Base-by-base conservation (phyloP, 345 rosid species). In the Punica granatum region DNA sequence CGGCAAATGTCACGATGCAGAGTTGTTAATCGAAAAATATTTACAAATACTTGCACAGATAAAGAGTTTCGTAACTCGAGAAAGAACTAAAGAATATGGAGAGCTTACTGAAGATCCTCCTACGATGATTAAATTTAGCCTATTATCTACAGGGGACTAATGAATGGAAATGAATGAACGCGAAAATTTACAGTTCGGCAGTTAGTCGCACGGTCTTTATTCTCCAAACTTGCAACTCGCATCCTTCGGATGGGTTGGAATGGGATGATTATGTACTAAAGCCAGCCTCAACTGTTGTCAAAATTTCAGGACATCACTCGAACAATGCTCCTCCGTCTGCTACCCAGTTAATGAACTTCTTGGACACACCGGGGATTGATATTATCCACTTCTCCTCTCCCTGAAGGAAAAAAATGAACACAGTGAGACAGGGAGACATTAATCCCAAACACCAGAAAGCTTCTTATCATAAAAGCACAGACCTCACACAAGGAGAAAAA, bases 321-420 rank as follows among this genome's bases (percentile, higher is more conserved):
- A 65, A 76, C 53, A 77, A 72, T 70, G 75, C 63, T 58, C 77
- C 90, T 46, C 90, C 97, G 21, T 85, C 68, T 34, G 71, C 65
- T 39, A 60, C 51, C 64, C 64, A 59, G 8, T 7, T 1, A 11
- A 42, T 32, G 21, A 59, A 69, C 34, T 60, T n/a, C 0, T 16
- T 6, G 19, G 64, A 6, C 12, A 26, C 31, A 41, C n/a, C n/a
- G 23, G 25, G 21, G 2, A 26, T 21, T 23, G 42, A 25, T 19
- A 25, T 19, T 31, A 21, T 37, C 25, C n/a, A n/a, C n/a, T 19
- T 31, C 59, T 46, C 58, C 11, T 31, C 69, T 15, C 16, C 37
- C 21, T 21, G 59, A 33, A 35, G 46, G 30, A 30, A 30, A 10
- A 4, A 56, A 26, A 26, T 7, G 11, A 37, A 37, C 11, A 37